Evolutionary conservation across 768 basidiomycete genomes (phyloP).

Genomic region (Boletus rubropictus): DNA sequence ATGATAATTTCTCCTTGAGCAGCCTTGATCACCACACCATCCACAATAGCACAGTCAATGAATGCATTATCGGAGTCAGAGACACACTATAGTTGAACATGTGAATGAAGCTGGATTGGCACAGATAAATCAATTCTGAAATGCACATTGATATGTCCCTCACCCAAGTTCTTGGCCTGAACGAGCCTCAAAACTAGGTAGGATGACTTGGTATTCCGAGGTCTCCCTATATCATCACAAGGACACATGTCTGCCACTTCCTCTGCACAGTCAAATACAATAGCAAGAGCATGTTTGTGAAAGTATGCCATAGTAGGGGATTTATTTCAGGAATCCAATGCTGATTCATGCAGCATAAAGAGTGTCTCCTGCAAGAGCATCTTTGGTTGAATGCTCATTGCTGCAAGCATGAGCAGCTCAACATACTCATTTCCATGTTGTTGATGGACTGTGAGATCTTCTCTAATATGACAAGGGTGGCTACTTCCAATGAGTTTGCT

Average conservation of each 20-base stretch:
- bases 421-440: conserved; percentile 41
- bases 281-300: conserved; percentile 49
- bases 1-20: conserved; percentile 50
- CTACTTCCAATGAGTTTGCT: conserved; percentile 50
- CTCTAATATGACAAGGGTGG: conserved; percentile 54
- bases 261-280: conserved; percentile 60
- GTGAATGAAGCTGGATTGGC: conserved; percentile 54
- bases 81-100: conserved; percentile 56
- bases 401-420: conserved; percentile 47
- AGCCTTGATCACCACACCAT: conserved; percentile 55
- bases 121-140: conserved; percentile 51
- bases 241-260: conserved; percentile 65
- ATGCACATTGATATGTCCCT: conserved; percentile 41
- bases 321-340: conserved; percentile 20
- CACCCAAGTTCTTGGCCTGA: conserved; percentile 21
- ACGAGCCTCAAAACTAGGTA: conserved; percentile 25
- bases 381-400: conserved; percentile 46
- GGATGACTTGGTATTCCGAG: conserved; percentile 37
- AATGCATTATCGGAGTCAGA: conserved; percentile 49
- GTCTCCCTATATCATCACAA: conserved; percentile 56
- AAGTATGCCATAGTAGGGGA: conserved; percentile 37
- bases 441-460: conserved; percentile 45
- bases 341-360: conserved; percentile 51
- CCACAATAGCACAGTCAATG: conserved; percentile 43
- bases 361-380: conserved; percentile 55